Conservation (phyloP, 768 basidiomycete species). For the Suillus placidus region DNA sequence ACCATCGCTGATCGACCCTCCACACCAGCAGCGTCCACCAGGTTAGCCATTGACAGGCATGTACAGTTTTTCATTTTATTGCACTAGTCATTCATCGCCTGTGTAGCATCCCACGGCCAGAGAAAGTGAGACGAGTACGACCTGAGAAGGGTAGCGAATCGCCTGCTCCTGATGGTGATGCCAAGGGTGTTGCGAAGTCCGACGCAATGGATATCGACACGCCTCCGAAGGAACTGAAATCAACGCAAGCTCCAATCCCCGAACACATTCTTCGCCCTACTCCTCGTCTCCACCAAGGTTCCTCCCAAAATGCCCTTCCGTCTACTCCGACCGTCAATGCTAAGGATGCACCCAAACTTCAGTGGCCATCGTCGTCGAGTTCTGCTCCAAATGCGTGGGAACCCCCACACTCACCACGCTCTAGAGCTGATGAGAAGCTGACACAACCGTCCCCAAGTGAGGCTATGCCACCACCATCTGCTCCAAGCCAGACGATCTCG, state of each 20-base stretch:
- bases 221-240: slow-evolving; percentile 29
- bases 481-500: slow-evolving; percentile 76
- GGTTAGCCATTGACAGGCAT: slow-evolving; percentile 70
- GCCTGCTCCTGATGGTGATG: slow-evolving; percentile 36
- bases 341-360: slow-evolving; percentile 23
- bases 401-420: slow-evolving; percentile 42
- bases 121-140: slow-evolving; percentile 68
- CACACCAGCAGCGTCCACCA: slow-evolving; percentile 43
- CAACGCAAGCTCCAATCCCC: not conserved
- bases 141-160: slow-evolving; percentile 41
- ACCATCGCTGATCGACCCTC: slow-evolving; percentile 33
- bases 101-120: slow-evolving; percentile 72
- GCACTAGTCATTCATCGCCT: slow-evolving; percentile 14
- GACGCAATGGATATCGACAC: slow-evolving; percentile 43
- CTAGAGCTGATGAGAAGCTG: slow-evolving; percentile 44
- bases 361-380: slow-evolving; percentile 19
- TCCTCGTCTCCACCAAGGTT: slow-evolving; percentile 23
- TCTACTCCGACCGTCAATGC: slow-evolving; percentile 16
- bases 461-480: slow-evolving; percentile 76
- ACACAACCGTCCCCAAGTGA: slow-evolving; percentile 33
- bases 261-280: slow-evolving; percentile 13
- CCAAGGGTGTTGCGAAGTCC: slow-evolving; percentile 21
- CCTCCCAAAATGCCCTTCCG: slow-evolving; percentile 18
- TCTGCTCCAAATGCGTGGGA: slow-evolving; percentile 34
- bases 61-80: slow-evolving; percentile 7